Evolutionary conservation across 768 basidiomycete genomes (phyloP).

Genomic region (Lentinula edodes): DNA sequence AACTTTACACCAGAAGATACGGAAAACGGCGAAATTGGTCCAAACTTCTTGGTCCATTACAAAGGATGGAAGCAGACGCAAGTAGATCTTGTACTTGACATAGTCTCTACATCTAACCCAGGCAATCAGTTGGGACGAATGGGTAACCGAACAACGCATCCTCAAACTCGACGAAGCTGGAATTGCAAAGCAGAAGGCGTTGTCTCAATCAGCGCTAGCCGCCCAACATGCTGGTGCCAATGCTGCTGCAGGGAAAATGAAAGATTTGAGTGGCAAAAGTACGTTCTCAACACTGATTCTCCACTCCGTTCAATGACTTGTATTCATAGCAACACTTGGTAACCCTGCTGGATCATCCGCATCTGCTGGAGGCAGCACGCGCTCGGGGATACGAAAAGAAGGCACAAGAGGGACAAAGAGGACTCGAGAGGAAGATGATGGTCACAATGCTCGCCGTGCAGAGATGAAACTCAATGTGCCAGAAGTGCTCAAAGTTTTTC

Average conservation of each 20-base stretch:
- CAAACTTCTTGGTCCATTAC: constrained; percentile 95
- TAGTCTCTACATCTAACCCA: constrained; percentile 1
- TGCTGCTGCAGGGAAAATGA: constrained; percentile 13
- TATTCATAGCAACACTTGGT: not conserved
- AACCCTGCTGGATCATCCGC: not conserved
- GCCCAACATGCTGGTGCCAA: constrained; percentile 15
- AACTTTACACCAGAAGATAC: constrained; percentile 61
- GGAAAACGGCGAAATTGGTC: constrained; percentile 56
- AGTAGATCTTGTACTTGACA: constrained; percentile 19
- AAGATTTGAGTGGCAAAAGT: constrained; percentile 3
- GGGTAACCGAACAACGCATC: constrained; percentile 78
- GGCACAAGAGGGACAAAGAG: constrained; percentile 63
- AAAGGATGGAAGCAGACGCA: constrained; percentile 99
- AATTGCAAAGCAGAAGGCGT: constrained; percentile 67
- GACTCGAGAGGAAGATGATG: constrained; percentile 81
- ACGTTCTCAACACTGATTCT: not conserved
- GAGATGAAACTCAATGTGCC: constrained; percentile 91
- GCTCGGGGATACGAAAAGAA: constrained; percentile 44
- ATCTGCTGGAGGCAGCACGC: constrained; percentile 7
- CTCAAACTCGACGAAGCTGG: constrained; percentile 84
- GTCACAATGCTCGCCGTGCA: constrained; percentile 60
- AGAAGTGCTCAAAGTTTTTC: constrained; percentile 78
- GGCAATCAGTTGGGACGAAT: constrained; percentile 85
- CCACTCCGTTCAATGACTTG: not conserved
- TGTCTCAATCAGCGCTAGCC: constrained; percentile 34